Evolutionary conservation across 495 filamentous ascomycete genomes (phyloP), one percentile per base, ranked within the genome.

Genomic region (Penicillium dipodomyicola): DNA sequence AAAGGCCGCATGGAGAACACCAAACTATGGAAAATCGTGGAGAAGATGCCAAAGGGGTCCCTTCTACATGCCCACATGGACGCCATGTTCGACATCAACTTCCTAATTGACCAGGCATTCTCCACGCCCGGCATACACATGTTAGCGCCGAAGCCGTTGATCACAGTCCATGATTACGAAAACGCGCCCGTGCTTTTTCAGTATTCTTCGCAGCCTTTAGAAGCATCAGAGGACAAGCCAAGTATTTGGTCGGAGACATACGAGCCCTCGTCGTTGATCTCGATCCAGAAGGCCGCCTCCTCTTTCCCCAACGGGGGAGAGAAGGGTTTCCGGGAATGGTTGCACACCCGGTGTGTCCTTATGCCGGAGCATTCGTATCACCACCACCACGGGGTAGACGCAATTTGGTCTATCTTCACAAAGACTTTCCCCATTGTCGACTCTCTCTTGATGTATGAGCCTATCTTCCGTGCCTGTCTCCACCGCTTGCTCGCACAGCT

Each of bases 21-120:
- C 6, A 86, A 85, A 62, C 78, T 96, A 10, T 97, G 91, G 90
- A 80, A 82, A 58, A 94, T 97, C 52, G 82, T 96, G 4, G 79
- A 85, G 47, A 80, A 74, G 42, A 89, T 98, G 88, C 94, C 94
- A 20, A 97, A 98, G 67, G 94, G 94, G 4, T 84, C 88, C 5
- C 79, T 97, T 9, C 71, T 97, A 51, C 92, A 97, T 72, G 88
- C 91, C 7, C 91, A 97, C 72, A 70, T 94, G 51, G 87, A 94
- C 67, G 90, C 91, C 57, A 93, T 96, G 86, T 87, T 94, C 48
- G 90, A 96, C 64, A 80, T 90, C 44, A 87, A 90, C 57, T 93
- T 83, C 71, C 71, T 96, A 4, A 75, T 96, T 39, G 79, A 84
- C 14, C 77, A 86, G 57, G 83, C 87, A 2, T 77, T 97, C 32